Evolutionary conservation across 495 filamentous ascomycete genomes (phyloP), one percentile per base, ranked within the genome.

Genomic region (Penicillium chermesinum): DNA sequence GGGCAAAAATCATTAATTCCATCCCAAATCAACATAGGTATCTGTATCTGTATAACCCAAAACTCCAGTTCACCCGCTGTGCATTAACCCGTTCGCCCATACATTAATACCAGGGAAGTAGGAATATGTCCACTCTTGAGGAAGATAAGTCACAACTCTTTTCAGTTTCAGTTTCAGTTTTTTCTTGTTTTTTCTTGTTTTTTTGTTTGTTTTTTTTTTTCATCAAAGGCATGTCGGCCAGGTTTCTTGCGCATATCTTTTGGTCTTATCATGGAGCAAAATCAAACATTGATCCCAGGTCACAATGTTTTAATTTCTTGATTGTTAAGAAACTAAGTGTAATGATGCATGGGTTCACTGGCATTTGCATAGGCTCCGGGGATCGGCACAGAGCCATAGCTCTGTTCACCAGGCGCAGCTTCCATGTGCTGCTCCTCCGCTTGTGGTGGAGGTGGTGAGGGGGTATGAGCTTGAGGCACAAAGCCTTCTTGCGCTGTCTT

Each of bases 401-500:
- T 72, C 34, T 66, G 62, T 59, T 80, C 76, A 14, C 73, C 73
- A 5, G 76, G 74, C 22, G 74, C 73, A 34, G 70, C 66, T 40
- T 57, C 57, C 54, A 74, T 62, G 50, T 72, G 71, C 38, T 67
- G 56, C 8, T 60, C 48, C 40, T 40, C 50, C 13, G 49, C 43
- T 9, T 50, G 46, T 4, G 53, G 65, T 6, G 58, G 54, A 6
- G 53, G 62, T 14, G 57, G 54, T 9, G 64, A 53, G 19, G 54
- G 48, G 15, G 59, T 47, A 17, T 62, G 57, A 38, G 51, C 53
- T 36, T 72, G 37, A 3, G 16, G 20, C 10, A 17, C 35, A 58
- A 89, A 86, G 17, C 71, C 78, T 35, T 67, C 68, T 56, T 86
- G 83, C 27, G 69, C 65, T 34, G 77, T 50, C 63, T 80, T 80